phyloP scores from a whole-genome alignment of 352 stramenopile species.

The Plasmopara muralis region DNA sequence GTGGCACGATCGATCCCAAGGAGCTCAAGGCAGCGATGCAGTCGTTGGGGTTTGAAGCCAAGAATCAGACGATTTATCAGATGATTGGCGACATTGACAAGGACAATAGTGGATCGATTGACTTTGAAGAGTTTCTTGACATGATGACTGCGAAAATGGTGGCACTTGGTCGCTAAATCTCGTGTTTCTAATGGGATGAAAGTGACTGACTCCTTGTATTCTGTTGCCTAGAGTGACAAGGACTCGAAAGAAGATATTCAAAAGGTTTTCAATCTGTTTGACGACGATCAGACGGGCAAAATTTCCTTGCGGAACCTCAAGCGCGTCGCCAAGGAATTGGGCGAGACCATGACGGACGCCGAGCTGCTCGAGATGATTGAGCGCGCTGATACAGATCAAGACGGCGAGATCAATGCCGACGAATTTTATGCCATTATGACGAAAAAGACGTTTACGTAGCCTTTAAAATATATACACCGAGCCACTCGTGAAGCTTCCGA shows the following conservation, averaged over 20 bases:
- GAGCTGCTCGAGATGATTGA: conserved; percentile 99
- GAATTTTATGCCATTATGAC: conserved; percentile 99
- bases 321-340: conserved; percentile 96
- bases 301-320: conserved; percentile 97
- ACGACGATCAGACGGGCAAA: conserved; percentile 96
- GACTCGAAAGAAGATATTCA: conserved; percentile 95
- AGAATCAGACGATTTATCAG: conserved; percentile 97
- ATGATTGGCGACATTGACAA: conserved; percentile 97
- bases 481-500: background rate
- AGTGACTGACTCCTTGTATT: background rate
- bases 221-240: conserved; percentile 81
- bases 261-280: conserved; percentile 95
- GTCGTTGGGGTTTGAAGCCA: conserved; percentile 94
- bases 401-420: conserved; percentile 95
- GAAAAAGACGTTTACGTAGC: conserved; percentile 88
- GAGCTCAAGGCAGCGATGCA: conserved; percentile 96
- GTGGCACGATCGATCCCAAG: conserved; percentile 95
- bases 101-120: conserved; percentile 92
- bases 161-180: background rate
- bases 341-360: conserved; percentile 98
- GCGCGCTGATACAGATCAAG: conserved; percentile 91
- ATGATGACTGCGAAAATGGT: conserved; percentile 96
- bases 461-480: conserved; percentile 9
- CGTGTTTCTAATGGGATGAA: no score
- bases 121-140: conserved; percentile 96